Evolutionary conservation across 805 yeast genomes (phyloP).

Genomic region (Wickerhamiella alocasiicola): DNA sequence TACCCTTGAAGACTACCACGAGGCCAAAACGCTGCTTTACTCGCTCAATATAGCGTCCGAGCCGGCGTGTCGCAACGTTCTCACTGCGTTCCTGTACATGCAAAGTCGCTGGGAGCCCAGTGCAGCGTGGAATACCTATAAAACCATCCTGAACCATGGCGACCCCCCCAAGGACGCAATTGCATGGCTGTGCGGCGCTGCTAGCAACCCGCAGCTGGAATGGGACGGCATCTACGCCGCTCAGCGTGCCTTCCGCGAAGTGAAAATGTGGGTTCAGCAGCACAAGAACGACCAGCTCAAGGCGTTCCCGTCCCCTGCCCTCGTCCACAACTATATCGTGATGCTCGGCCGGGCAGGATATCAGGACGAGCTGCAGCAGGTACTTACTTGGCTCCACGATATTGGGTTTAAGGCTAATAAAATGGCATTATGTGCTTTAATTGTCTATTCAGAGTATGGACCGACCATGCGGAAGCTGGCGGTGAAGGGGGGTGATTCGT

Average conservation of each 20-base stretch:
- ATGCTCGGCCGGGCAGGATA: conserved; percentile 38
- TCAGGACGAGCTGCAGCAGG: conserved; percentile 36
- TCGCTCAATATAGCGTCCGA: neutral
- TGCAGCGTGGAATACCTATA: conserved; percentile 29
- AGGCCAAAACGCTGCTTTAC: neutral
- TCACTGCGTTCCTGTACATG: conserved; percentile 27
- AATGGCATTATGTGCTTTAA: conserved; percentile 31
- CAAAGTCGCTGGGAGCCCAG: conserved; percentile 14
- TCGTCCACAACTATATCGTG: conserved; percentile 43
- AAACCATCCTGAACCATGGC: conserved; percentile 16
- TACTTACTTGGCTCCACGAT: conserved; percentile 44
- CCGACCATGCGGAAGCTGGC: conserved; percentile 22
- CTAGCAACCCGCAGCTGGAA: conserved; percentile 26
- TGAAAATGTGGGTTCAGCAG: conserved; percentile 31
- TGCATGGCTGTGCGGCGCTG: conserved; percentile 38
- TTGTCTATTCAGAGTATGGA: conserved; percentile 26
- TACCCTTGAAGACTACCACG: conserved; percentile 10
- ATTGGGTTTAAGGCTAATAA: conserved; percentile 34
- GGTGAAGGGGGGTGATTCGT: conserved; percentile 18
- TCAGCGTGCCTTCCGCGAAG: conserved; percentile 48
- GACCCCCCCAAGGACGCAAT: conserved; percentile 27
- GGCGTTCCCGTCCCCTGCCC: conserved; percentile 34
- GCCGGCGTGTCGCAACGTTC: conserved; percentile 12
- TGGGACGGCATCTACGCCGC: conserved; percentile 47
- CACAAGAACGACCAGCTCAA: conserved; percentile 23